Conservation (phyloP, 2,329 filamentous ascomycete species). For the Aspergillus sojae region DNA sequence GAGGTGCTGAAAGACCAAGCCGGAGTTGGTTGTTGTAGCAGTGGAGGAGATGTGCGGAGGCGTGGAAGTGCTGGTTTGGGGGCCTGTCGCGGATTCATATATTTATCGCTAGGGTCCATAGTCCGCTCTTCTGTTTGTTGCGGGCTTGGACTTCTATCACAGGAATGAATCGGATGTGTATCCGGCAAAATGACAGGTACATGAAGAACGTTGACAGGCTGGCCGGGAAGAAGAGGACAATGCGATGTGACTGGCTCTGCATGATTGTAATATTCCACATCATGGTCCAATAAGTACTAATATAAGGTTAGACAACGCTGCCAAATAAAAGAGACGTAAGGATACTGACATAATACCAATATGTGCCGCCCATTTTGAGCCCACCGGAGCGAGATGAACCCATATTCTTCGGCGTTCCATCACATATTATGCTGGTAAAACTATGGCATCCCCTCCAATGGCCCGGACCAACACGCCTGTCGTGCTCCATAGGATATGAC, state of each 20-base stretch:
- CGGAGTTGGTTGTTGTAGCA: constrained; percentile 27
- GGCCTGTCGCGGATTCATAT: constrained; percentile 66
- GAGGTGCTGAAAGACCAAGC: constrained; percentile 31
- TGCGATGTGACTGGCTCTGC: constrained; percentile 71
- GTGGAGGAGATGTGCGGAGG: constrained; percentile 49
- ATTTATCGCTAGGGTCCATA: constrained; percentile 78
- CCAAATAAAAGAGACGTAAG: background rate
- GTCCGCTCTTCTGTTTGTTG: constrained; percentile 66
- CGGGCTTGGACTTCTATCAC: constrained; percentile 68
- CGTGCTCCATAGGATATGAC: constrained; percentile 78
- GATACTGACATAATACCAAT: constrained; percentile 87
- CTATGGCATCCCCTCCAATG: constrained; percentile 87
- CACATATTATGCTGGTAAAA: constrained; percentile 82
- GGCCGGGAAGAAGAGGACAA: constrained; percentile 86
- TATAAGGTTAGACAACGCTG: constrained; percentile 26
- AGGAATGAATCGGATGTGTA: constrained; percentile 50
- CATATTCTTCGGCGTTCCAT: constrained; percentile 63
- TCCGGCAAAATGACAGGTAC: constrained; percentile 70
- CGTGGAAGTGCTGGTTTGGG: constrained; percentile 51
- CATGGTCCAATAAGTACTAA: constrained; percentile 81
- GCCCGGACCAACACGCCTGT: constrained; percentile 70
- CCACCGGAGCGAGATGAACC: constrained; percentile 69
- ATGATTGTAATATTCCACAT: constrained; percentile 74
- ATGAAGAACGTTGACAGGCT: constrained; percentile 80
- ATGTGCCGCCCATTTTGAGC: constrained; percentile 87